Percentiles rank a stretch among this genome's conserved stretches.
Conservation (phyloP, 148 eudicot genomes). For the Persicaria maculosa region DNA sequence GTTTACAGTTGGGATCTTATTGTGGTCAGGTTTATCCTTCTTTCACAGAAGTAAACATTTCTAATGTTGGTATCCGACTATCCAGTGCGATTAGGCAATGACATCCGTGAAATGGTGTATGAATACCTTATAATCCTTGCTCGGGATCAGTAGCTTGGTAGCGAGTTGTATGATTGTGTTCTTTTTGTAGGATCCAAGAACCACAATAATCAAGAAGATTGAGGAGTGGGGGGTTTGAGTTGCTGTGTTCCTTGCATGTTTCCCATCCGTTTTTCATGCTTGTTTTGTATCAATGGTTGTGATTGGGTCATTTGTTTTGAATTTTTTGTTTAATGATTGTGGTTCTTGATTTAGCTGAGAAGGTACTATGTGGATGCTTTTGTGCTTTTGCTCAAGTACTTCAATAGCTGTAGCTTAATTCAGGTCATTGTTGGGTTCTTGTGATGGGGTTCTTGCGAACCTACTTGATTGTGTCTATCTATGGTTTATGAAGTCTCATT, state of each 20-base stretch:
- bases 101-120: not conserved
- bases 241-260: not conserved
- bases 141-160: not conserved
- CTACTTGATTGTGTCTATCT: too few relatives aligned
- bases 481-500: not conserved
- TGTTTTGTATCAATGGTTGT: not conserved
- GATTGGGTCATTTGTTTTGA: not conserved
- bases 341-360: not conserved
- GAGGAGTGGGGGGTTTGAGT: not conserved
- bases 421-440: too few relatives aligned
- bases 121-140: not conserved
- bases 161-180: not conserved
- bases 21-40: not conserved
- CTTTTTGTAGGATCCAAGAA: not conserved
- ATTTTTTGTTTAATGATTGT: not conserved
- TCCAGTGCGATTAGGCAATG: conserved; percentile 1
- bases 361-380: not conserved
- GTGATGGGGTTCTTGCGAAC: too few relatives aligned
- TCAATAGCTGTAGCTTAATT: too few relatives aligned
- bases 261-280: not conserved
- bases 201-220: not conserved
- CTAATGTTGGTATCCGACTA: not conserved
- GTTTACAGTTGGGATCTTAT: not conserved
- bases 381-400: too few relatives aligned
- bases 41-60: not conserved